These are phyloP conservation scores for Epithele typhae DNA, from an alignment of 768 basidiomycete genomes.

Conservation along the genomic window DNA sequence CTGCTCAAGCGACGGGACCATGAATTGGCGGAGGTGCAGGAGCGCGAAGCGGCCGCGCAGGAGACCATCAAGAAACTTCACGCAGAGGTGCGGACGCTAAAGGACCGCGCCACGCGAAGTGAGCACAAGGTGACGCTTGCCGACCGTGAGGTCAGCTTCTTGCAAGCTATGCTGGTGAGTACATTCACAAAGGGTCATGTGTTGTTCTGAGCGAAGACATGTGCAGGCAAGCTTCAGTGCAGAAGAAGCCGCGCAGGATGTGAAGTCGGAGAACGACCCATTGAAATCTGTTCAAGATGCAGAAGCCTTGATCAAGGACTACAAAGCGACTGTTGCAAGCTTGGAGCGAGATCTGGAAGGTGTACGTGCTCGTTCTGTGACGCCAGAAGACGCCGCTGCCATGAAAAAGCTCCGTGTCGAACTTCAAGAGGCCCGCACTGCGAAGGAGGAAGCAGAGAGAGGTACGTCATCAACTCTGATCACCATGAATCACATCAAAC, in stretches of 20 bases:
- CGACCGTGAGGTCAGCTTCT: constrained; percentile 63
- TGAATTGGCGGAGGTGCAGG: constrained; percentile 40
- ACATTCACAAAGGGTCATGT: background rate
- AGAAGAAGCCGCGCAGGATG: constrained; percentile 43
- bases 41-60: constrained; percentile 20
- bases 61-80: constrained; percentile 29
- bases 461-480: constrained; percentile 17
- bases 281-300: constrained; percentile 47
- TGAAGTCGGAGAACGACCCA: constrained; percentile 33
- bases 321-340: constrained; percentile 44
- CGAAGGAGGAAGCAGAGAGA: constrained; percentile 33
- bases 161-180: constrained; percentile 64
- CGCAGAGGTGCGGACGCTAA: constrained; percentile 33
- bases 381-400: constrained; percentile 15
- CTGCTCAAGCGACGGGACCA: constrained; percentile 49
- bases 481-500: no score
- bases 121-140: constrained; percentile 38
- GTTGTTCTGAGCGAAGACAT: background rate
- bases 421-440: constrained; percentile 34
- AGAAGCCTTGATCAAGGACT: constrained; percentile 50
- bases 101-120: constrained; percentile 35
- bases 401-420: constrained; percentile 36
- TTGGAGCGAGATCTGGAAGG: constrained; percentile 47
- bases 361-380: constrained; percentile 32
- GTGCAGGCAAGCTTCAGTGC: constrained; percentile 57